Conservation (phyloP, 140 eudicot genomes). For the Anethum foeniculum region DNA sequence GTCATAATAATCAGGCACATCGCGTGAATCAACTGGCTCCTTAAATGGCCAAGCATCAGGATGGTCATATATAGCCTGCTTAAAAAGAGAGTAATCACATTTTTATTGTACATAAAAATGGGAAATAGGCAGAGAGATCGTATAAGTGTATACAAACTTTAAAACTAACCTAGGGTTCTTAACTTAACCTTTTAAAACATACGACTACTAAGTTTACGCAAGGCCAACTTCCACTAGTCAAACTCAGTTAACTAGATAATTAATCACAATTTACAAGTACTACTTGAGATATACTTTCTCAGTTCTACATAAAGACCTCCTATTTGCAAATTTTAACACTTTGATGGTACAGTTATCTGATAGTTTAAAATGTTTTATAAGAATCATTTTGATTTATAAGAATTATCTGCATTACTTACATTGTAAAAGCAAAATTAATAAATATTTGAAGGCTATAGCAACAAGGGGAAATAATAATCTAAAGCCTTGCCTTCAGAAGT, state of each 20-base stretch:
- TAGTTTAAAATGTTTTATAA: not conserved
- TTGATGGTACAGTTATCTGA: not conserved
- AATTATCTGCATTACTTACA: not conserved
- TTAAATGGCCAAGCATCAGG: slow-evolving; percentile 94
- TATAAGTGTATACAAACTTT: not conserved
- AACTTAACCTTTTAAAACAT: not conserved
- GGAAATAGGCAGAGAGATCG: not conserved
- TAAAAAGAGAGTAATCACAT: slow-evolving; percentile 9
- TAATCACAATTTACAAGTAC: not conserved
- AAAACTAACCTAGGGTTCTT: not conserved
- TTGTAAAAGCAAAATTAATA: not conserved
- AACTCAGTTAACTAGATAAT: not conserved
- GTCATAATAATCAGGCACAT: slow-evolving; percentile 92
- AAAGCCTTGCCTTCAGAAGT: slow-evolving; percentile 57
- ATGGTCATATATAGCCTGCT: slow-evolving; percentile 80
- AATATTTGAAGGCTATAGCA: not conserved
- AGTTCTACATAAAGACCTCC: not conserved
- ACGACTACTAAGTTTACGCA: not conserved
- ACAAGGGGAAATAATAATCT: not conserved
- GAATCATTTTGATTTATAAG: not conserved
- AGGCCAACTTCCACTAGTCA: not conserved
- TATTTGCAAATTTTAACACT: not conserved
- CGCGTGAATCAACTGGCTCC: slow-evolving; percentile 92
- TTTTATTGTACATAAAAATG: not conserved
- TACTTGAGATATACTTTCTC: not conserved